Conservation (phyloP, 73 alveolate genomes). For the Chromera velia region DNA sequence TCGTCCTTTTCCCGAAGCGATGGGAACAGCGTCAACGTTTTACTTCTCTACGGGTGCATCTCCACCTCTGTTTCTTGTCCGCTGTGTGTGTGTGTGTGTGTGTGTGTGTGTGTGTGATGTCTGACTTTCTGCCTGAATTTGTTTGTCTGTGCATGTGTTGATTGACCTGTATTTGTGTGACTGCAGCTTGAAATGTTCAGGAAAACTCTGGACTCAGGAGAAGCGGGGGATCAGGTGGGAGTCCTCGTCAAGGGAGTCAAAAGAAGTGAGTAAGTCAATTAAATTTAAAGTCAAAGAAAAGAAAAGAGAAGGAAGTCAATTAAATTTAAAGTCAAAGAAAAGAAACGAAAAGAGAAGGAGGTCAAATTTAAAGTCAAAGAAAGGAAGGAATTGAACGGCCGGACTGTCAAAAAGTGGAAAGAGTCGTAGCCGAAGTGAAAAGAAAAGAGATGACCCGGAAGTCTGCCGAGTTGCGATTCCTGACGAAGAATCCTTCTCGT, state of each 20-base stretch:
- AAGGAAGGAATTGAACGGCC: too few species aligned
- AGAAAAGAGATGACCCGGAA: too few species aligned
- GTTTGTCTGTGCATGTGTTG: background rate
- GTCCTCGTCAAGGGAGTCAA: conserved; percentile 67
- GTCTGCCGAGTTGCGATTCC: too few species aligned
- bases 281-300: conserved; percentile 4
- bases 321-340: background rate
- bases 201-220: conserved; percentile 75
- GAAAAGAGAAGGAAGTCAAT: conserved; percentile 55
- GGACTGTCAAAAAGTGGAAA: too few species aligned
- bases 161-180: background rate
- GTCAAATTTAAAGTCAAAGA: background rate
- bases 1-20: too few species aligned
- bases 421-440: too few species aligned
- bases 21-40: too few species aligned
- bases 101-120: background rate
- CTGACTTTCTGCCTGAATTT: too few species aligned
- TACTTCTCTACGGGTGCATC: too few species aligned
- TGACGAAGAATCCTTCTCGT: too few species aligned
- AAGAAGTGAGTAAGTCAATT: conserved; percentile 55
- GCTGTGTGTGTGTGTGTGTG: background rate
- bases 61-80: too few species aligned
- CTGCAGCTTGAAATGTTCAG: conserved; percentile 68
- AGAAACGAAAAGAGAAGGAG: conserved; percentile 56
- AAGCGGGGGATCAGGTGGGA: conserved; percentile 91